Evolutionary conservation across 164 flowering plant genomes (phyloP).

Genomic region (Vitis riparia): DNA sequence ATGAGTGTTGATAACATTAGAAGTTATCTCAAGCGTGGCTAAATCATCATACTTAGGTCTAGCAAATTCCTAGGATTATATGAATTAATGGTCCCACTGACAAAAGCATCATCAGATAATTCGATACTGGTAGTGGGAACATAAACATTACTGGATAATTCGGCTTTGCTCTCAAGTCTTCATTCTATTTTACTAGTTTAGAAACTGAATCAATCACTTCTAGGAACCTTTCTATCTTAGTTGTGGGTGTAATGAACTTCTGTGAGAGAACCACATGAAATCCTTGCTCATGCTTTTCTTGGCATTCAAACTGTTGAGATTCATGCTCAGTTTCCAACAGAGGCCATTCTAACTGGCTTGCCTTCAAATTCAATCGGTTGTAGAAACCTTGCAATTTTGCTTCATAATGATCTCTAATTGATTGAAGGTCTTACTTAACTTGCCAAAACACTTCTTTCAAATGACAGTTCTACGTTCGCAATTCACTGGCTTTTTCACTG

Average conservation of each 20-base stretch:
- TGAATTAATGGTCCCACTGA: constrained; percentile 27
- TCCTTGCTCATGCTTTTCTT: constrained; percentile 45
- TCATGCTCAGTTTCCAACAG: constrained; percentile 38
- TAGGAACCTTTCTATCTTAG: constrained; percentile 41
- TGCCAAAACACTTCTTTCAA: constrained; percentile 31
- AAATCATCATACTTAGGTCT: constrained; percentile 15
- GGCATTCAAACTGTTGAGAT: constrained; percentile 48
- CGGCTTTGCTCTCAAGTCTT: constrained; percentile 30
- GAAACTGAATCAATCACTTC: constrained; percentile 34
- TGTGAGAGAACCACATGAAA: constrained; percentile 26
- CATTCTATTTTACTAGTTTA: constrained; percentile 33
- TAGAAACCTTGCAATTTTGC: constrained; percentile 45
- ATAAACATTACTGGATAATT: no score
- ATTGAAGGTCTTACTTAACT: constrained; percentile 51
- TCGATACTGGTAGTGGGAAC: constrained; percentile 16
- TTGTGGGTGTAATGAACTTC: constrained; percentile 41
- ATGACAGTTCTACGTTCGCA: constrained; percentile 40
- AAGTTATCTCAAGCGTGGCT: not conserved
- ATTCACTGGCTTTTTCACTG: constrained; percentile 56
- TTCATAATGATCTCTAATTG: constrained; percentile 45
- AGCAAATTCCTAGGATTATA: constrained; percentile 19
- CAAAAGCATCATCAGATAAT: constrained; percentile 37
- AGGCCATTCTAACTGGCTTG: constrained; percentile 39
- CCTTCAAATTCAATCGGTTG: constrained; percentile 29
- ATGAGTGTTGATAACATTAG: not conserved